Conservation (phyloP, 2,329 filamentous ascomycete genomes). For the Metarhizium sp. region DNA sequence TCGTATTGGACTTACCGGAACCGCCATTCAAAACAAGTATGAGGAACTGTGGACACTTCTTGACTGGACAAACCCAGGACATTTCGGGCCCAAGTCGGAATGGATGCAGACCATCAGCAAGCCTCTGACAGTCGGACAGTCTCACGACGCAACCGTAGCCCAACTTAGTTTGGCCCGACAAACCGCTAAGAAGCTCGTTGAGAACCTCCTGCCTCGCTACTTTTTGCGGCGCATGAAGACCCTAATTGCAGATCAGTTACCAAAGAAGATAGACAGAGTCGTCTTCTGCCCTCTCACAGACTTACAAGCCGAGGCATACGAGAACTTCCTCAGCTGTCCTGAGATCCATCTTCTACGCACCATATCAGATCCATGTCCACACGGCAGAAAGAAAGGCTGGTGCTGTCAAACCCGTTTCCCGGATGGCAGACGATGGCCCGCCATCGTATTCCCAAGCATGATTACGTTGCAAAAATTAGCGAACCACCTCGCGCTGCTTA, state of each 20-base stretch:
- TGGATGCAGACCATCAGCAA: conserved; percentile 74
- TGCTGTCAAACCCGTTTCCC: conserved; percentile 61
- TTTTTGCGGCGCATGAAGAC: conserved; percentile 91
- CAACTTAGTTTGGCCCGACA: conserved; percentile 74
- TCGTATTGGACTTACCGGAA: conserved; percentile 86
- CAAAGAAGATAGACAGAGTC: conserved; percentile 88
- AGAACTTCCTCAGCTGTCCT: conserved; percentile 63
- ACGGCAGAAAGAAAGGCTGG: conserved; percentile 60
- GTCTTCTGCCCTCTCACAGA: conserved; percentile 90
- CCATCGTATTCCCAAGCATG: conserved; percentile 77
- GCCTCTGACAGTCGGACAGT: conserved; percentile 79
- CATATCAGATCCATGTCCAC: conserved; percentile 59
- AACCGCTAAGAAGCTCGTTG: conserved; percentile 74
- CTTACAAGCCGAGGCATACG: conserved; percentile 72
- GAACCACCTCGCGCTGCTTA: conserved; percentile 84
- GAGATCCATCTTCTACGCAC: conserved; percentile 59
- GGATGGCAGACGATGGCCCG: conserved; percentile 59
- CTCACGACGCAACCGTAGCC: conserved; percentile 77
- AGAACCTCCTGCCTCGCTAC: conserved; percentile 80
- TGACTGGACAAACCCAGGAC: conserved; percentile 90
- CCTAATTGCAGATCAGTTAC: conserved; percentile 82
- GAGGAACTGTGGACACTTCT: conserved; percentile 93
- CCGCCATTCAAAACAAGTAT: conserved; percentile 96
- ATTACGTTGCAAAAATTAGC: conserved; percentile 75
- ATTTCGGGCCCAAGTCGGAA: conserved; percentile 51